Evolutionary conservation across 1,139 yeast species (phyloP).

Genomic region (Yamadazyma membranifaciens): DNA sequence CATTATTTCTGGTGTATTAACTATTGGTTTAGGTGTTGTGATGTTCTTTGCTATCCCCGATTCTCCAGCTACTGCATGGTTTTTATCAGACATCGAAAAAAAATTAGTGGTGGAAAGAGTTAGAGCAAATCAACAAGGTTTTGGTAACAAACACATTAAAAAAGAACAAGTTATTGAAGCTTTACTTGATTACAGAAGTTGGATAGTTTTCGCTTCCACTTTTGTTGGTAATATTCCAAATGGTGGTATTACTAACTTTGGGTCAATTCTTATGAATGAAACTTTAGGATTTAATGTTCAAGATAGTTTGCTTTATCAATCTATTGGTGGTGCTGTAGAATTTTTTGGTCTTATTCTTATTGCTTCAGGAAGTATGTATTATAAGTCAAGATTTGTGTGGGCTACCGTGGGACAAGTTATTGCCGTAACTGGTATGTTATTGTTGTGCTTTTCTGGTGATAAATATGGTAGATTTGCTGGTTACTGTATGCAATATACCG

Average conservation of each 20-base stretch:
- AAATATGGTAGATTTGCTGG: constrained; percentile 43
- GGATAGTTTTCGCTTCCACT: constrained; percentile 37
- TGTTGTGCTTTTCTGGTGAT: constrained; percentile 49
- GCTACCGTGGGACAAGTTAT: constrained; percentile 40
- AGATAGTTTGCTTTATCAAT: constrained; percentile 30
- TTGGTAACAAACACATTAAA: constrained; percentile 55
- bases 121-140: constrained; percentile 49
- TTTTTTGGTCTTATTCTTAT: constrained; percentile 39
- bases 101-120: constrained; percentile 32
- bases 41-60: constrained; percentile 28
- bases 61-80: constrained; percentile 31
- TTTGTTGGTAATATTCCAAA: constrained; percentile 32
- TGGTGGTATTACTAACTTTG: constrained; percentile 40
- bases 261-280: constrained; percentile 43
- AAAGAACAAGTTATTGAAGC: constrained; percentile 55
- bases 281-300: constrained; percentile 40
- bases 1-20: constrained; percentile 28
- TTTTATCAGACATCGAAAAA: constrained; percentile 48
- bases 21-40: constrained; percentile 25
- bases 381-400: constrained; percentile 39
- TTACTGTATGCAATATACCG: constrained; percentile 22
- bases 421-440: constrained; percentile 38
- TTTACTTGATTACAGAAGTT: constrained; percentile 42
- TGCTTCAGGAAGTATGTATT: constrained; percentile 26
- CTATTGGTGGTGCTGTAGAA: constrained; percentile 40